Evolutionary conservation across 2,329 filamentous ascomycete species (phyloP), one percentile per base, ranked within the genome.

Genomic region (Rhytidhysteron rufulum): DNA sequence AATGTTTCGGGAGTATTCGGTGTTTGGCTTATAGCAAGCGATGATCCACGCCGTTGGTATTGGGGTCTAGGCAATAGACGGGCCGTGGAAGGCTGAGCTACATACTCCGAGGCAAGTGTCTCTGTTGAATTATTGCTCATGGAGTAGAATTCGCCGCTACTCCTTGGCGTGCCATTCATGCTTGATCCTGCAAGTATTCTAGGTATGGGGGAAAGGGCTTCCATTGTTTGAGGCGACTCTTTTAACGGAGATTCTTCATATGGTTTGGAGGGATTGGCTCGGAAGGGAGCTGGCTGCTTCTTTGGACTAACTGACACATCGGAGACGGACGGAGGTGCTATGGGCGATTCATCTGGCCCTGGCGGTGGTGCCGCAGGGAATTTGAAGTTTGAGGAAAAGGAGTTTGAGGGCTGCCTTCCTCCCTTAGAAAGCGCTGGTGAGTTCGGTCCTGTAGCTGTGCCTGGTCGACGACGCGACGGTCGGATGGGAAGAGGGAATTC

Each of bases 41-140:
- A 58, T 18, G 62, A 63, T 5, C 45, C 34, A 30, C 48, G 54
- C 30, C 60, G 53, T 34, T 60, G 58, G 39, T 64, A 60, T 27
- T 52, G 30, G 4, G 52, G 42, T 30, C 50, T 49, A 20, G 54
- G 51, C 15, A 82, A 71, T 11, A 85, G 60, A 31, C 73, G 67
- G 31, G 66, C 72, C n/a, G n/a, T n/a, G 53, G 58, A 68, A 15
- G 70, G 60, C 34, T 72, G 68, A 5, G 67, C 68, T 17, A 75
- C 78, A 58, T 95, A 94, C 65, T 97, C 93, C 0, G 93, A 98
- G 9, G 85, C 85, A 34, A 97, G 63, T 3, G 93, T 98, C 63
- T 98, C 93, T 13, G 86, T 88, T 5, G 93, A 97, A 58, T 95
- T 85, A 61, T 97, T 96, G 70, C 91, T 96, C 62, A 91, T 70